Conservation (phyloP, 768 basidiomycete species). For the Boletus rufocinnamomeus region DNA sequence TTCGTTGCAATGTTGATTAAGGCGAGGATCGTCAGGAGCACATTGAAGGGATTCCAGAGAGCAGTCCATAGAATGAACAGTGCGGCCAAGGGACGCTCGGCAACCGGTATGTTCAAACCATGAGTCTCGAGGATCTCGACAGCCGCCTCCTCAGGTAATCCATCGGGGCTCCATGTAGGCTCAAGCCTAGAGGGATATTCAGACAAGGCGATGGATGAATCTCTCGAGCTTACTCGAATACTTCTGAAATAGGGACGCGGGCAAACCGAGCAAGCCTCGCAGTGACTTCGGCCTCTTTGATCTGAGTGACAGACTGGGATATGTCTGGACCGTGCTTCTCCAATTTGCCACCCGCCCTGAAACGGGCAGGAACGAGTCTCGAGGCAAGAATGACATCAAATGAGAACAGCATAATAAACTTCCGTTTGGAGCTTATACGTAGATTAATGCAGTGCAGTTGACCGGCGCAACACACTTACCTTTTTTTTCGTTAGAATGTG, state of each 20-base stretch:
- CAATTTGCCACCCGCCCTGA: conserved; percentile 12
- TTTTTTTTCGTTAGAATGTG: conserved; percentile 11
- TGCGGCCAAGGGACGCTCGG: conserved; percentile 34
- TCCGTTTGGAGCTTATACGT: conserved; percentile 12
- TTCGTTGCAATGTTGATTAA: conserved; percentile 35
- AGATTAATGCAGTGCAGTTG: conserved; percentile 6
- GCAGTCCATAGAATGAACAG: conserved; percentile 34
- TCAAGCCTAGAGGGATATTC: conserved; percentile 23
- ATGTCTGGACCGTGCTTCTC: conserved; percentile 31
- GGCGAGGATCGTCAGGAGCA: conserved; percentile 35
- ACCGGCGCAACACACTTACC: conserved; percentile 10
- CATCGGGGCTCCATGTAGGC: conserved; percentile 27
- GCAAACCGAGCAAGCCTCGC: conserved; percentile 31
- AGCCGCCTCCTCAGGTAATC: conserved; percentile 26
- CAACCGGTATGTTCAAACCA: conserved; percentile 33
- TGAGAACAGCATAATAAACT: conserved; percentile 26
- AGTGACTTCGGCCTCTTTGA: conserved; percentile 26
- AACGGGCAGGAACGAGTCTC: conserved; percentile 25
- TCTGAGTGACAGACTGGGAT: conserved; percentile 12
- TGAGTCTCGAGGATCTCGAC: conserved; percentile 21
- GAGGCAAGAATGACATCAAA: conserved; percentile 24
- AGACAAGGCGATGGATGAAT: neutral
- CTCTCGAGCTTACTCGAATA: conserved; percentile 27
- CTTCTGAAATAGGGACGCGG: conserved; percentile 20
- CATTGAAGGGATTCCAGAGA: conserved; percentile 39